A percentile compares a stretch with the other conserved stretches of the same genome.
phyloP scores from a whole-genome alignment of 768 basidiomycete genomes.

The Amanita phalloides region DNA sequence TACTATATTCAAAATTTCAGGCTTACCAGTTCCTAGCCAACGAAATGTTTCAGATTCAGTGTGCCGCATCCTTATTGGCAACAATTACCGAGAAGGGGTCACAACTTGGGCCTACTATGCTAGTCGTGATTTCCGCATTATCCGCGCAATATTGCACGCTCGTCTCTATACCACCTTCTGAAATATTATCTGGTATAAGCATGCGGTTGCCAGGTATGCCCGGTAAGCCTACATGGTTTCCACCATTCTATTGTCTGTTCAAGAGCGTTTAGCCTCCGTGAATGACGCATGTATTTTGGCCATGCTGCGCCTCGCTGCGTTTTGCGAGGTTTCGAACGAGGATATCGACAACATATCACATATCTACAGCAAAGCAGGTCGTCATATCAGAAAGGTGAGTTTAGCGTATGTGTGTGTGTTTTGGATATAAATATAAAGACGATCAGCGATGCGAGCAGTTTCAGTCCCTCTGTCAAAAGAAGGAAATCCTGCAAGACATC shows the following conservation, averaged over 20 bases:
- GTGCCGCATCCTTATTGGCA: conserved; percentile 33
- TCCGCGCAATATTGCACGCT: conserved; percentile 49
- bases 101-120: conserved; percentile 41
- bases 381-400: conserved; percentile 50
- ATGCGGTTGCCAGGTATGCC: conserved; percentile 20
- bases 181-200: conserved; percentile 37
- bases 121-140: conserved; percentile 60
- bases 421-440: conserved; percentile 4
- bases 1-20: neutral
- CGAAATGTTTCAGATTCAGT: conserved; percentile 28
- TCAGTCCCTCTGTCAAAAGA: conserved; percentile 33
- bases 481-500: conserved; percentile 33
- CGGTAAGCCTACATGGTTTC: neutral
- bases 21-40: conserved; percentile 21
- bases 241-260: conserved; percentile 2
- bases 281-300: conserved; percentile 65
- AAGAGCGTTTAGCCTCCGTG: conserved; percentile 41
- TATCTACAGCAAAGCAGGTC: conserved; percentile 30
- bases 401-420: neutral
- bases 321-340: conserved; percentile 11
- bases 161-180: conserved; percentile 36
- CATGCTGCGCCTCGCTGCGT: conserved; percentile 56
- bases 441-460: conserved; percentile 66
- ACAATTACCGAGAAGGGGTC: conserved; percentile 27
- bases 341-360: neutral